These are phyloP conservation scores for Mycena latifolia DNA, from an alignment of 768 basidiomycete genomes.

Conservation along the genomic window DNA sequence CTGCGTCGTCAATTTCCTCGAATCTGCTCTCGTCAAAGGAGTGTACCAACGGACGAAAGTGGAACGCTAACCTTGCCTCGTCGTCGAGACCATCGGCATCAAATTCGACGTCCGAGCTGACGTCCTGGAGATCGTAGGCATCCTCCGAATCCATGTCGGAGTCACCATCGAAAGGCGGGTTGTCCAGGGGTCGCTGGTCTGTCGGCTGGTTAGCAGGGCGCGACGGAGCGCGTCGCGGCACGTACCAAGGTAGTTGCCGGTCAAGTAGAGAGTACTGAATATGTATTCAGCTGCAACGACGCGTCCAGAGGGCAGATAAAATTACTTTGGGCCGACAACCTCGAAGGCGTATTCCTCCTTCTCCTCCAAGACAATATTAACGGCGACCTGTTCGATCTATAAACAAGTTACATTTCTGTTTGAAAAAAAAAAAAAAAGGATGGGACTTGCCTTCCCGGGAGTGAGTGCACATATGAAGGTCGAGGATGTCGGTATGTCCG, in stretches of 20 bases:
- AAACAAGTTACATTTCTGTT: constrained; percentile 7
- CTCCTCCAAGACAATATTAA: constrained; percentile 79
- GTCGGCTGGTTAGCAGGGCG: constrained; percentile 6
- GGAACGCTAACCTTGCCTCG: constrained; percentile 61
- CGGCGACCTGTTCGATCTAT: constrained; percentile 82
- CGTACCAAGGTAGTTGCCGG: constrained; percentile 88
- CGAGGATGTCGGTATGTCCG: constrained; percentile 50
- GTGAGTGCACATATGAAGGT: constrained; percentile 85
- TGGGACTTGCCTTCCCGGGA: constrained; percentile 75
- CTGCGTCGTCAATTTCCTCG: constrained; percentile 72
- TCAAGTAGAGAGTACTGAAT: constrained; percentile 76
- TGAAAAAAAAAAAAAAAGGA: neutral
- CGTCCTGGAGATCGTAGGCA: constrained; percentile 76
- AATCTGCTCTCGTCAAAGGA: constrained; percentile 66
- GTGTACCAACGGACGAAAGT: constrained; percentile 4
- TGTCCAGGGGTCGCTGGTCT: constrained; percentile 68
- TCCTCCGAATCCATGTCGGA: constrained; percentile 63
- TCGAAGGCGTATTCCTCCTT: constrained; percentile 77
- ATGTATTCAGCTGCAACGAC: constrained; percentile 29
- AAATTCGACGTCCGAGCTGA: constrained; percentile 88
- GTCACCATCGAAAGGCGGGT: constrained; percentile 57
- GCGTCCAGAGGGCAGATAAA: constrained; percentile 20
- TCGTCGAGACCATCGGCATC: constrained; percentile 70
- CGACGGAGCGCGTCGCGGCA: constrained; percentile 24
- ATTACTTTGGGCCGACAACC: constrained; percentile 85